Percentiles rank a stretch among this genome's conserved stretches.
Conservation (phyloP, 2,329 filamentous ascomycete species). For the Cytospora schulzeri region DNA sequence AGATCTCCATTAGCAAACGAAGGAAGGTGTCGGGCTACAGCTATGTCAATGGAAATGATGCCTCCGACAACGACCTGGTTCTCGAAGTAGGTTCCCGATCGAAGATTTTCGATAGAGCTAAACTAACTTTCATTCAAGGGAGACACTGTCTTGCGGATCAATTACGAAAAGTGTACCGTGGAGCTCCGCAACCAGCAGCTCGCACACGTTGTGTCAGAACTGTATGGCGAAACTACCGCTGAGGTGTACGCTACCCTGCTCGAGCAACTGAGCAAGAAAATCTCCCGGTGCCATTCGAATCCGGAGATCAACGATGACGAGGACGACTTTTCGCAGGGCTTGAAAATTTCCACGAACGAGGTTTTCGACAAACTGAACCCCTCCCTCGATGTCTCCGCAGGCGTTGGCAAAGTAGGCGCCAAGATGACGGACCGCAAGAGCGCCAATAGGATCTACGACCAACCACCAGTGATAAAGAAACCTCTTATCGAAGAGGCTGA, state of each 20-base stretch:
- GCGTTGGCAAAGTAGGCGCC: conserved; percentile 58
- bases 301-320: conserved; percentile 49
- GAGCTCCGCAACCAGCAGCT: conserved; percentile 79
- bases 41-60: conserved; percentile 41
- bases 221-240: conserved; percentile 73
- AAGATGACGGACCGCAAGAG: conserved; percentile 50
- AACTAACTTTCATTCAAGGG: conserved; percentile 20
- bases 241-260: conserved; percentile 78
- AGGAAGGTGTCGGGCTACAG: conserved; percentile 29
- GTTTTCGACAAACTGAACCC: conserved; percentile 58
- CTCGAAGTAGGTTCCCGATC: conserved; percentile 50
- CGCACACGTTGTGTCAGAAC: conserved; percentile 69
- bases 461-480: conserved; percentile 33
- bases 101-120: background rate
- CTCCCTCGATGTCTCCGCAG: conserved; percentile 54
- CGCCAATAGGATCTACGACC: conserved; percentile 49
- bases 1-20: conserved; percentile 23
- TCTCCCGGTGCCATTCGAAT: conserved; percentile 67
- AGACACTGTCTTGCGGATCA: conserved; percentile 74
- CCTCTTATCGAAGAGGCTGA: conserved; percentile 33
- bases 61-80: conserved; percentile 42
- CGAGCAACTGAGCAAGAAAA: conserved; percentile 67
- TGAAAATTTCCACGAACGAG: conserved; percentile 55
- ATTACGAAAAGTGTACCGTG: conserved; percentile 82
- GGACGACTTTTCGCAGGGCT: conserved; percentile 36